Conservation (phyloP, 2,329 filamentous ascomycete species). For the Aspergillus clavatus region DNA sequence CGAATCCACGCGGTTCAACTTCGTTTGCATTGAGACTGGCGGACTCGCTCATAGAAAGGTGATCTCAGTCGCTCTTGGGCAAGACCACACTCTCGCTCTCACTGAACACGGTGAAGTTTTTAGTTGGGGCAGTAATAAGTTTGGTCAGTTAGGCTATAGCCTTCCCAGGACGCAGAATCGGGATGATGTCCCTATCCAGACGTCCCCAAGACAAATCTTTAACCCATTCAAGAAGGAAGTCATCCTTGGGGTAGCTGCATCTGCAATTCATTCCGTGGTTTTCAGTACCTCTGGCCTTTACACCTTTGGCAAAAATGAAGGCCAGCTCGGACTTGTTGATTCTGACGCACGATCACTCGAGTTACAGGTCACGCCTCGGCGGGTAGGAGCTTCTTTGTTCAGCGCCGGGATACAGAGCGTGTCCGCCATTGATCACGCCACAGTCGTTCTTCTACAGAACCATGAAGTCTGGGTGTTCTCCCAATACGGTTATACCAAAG, state of each 20-base stretch:
- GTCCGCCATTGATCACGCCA: slow-evolving; percentile 85
- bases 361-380: slow-evolving; percentile 73
- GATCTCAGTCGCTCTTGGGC: slow-evolving; percentile 73
- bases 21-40: slow-evolving; percentile 73
- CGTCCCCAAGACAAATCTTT: slow-evolving; percentile 80
- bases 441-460: slow-evolving; percentile 77
- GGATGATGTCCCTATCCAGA: slow-evolving; percentile 80
- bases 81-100: slow-evolving; percentile 84
- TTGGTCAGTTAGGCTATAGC: slow-evolving; percentile 79
- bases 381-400: slow-evolving; percentile 81
- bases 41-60: slow-evolving; percentile 69
- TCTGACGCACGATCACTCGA: slow-evolving; percentile 89
- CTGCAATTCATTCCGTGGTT: slow-evolving; percentile 84
- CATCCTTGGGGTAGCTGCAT: slow-evolving; percentile 79
- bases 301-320: slow-evolving; percentile 92
- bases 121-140: slow-evolving; percentile 87
- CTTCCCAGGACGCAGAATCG: slow-evolving; percentile 59
- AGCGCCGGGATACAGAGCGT: slow-evolving; percentile 68
- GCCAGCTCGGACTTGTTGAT: slow-evolving; percentile 89
- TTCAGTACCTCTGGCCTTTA: slow-evolving; percentile 77
- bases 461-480: slow-evolving; percentile 90
- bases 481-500: slow-evolving; percentile 90
- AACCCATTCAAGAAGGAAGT: slow-evolving; percentile 82
- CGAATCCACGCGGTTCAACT: slow-evolving; percentile 83
- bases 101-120: slow-evolving; percentile 84